Evolutionary conservation across 2,329 filamentous ascomycete genomes (phyloP), one percentile per base, ranked within the genome.

Genomic region (Diaporthe vexans): DNA sequence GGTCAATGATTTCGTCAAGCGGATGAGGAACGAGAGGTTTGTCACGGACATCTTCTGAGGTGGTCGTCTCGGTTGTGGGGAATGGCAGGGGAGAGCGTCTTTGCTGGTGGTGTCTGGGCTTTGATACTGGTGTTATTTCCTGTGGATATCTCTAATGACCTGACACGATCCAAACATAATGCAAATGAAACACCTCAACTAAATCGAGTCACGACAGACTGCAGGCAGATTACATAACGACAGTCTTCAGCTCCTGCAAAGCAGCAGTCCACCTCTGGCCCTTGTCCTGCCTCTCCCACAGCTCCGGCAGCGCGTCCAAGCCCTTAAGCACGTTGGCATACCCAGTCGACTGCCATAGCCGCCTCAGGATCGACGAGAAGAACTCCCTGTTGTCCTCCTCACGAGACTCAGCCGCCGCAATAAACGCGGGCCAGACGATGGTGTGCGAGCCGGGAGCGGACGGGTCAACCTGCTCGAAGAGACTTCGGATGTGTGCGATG

Each of bases 41-140:
- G 87, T 88, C 19, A 89, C 87, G 3, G 90, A 92, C 82, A 90
- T 92, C 19, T 92, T 92, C 63, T 40, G 33, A 54, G 33, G 48
- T 21, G 4, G 4, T 52, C 37, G 1, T 26, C 9, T 19, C 3
- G 1, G 29, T 33, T 3, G 37, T n/a, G 0, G 40, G 19, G n/a
- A n/a, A 29, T 59, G 10, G 21, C 2, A 37, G n/a, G 19, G 24
- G 19, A 40, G 46, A 10, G 3, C 1, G 3, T 15, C 19, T 15
- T 17, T 26, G 7, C 5, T 40, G 46, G 61, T 33, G 29, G 15
- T 26, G 7, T 26, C 33, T 24, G 33, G 5, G 24, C 8, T 40
- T 17, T 68, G 7, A 26, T 54, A 21, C 1, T 24, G 15, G 46
- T 33, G 29, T 68, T 7, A 52, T 24, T 52, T 13, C 4, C 9